phyloP scores from a whole-genome alignment of 164 flowering plant genomes.

The Aristolochia fimbriata region DNA sequence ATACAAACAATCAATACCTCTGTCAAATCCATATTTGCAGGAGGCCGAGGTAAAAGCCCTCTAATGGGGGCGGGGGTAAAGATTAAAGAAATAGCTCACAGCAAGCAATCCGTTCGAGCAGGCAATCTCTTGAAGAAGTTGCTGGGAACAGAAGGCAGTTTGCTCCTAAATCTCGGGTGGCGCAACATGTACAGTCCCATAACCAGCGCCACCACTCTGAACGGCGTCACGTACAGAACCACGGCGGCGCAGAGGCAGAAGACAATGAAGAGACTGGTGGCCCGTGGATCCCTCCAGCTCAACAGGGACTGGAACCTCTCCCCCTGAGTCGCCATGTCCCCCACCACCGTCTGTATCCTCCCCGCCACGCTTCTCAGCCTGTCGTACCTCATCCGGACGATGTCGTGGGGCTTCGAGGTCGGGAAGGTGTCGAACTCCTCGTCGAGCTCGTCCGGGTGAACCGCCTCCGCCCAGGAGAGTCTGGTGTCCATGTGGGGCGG shows the following conservation, averaged over 20 bases:
- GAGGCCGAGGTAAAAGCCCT: too few relatives aligned
- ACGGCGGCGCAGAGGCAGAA: conserved; percentile 42
- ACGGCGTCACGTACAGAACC: conserved; percentile 42
- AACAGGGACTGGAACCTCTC: conserved; percentile 49
- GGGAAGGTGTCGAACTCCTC: conserved; percentile 60
- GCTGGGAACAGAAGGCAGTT: conserved; percentile 58
- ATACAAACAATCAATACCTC: too few relatives aligned
- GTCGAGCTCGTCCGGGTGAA: conserved; percentile 45
- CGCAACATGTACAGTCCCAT: conserved; percentile 45
- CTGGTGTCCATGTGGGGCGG: conserved; percentile 50
- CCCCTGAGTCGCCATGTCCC: conserved; percentile 57
- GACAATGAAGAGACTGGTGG: conserved; percentile 35
- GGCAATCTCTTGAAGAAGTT: conserved; percentile 69
- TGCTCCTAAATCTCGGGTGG: conserved; percentile 62
- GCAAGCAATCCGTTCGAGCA: conserved; percentile 42
- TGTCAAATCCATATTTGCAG: too few relatives aligned
- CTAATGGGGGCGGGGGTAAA: too few relatives aligned
- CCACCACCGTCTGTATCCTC: conserved; percentile 51
- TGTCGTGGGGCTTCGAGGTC: conserved; percentile 30
- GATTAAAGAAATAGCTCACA: conserved; percentile 12
- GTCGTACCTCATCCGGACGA: conserved; percentile 42
- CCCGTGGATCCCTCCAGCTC: conserved; percentile 59
- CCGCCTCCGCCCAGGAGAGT: conserved; percentile 53
- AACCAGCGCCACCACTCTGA: conserved; percentile 40
- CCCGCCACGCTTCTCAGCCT: conserved; percentile 48